Conservation (phyloP, 768 basidiomycete genomes). For the Pholiota microspora region DNA sequence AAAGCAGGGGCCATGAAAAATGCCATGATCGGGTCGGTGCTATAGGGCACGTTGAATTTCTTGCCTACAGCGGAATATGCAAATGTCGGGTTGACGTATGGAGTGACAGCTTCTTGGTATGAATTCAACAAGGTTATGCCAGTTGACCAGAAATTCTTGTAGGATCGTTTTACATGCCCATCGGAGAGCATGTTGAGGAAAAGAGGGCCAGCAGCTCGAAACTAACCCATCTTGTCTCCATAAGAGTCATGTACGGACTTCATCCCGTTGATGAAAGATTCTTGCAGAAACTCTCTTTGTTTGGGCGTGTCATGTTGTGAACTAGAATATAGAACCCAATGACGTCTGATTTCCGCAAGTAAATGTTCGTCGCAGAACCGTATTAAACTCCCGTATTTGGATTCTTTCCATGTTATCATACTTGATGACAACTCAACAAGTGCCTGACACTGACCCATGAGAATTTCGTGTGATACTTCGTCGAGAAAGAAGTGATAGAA, state of each 20-base stretch:
- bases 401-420: slow-evolving; percentile 36
- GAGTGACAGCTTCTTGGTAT: slow-evolving; percentile 19
- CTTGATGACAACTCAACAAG: slow-evolving; percentile 31
- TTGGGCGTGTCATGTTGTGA: slow-evolving; percentile 22
- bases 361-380: slow-evolving; percentile 37
- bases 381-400: slow-evolving; percentile 35
- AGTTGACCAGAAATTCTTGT: slow-evolving; percentile 36
- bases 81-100: slow-evolving; percentile 44
- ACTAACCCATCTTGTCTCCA: slow-evolving; percentile 9
- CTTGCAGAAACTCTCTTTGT: slow-evolving; percentile 20
- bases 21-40: slow-evolving; percentile 37
- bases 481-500: slow-evolving; percentile 51
- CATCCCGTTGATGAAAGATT: slow-evolving; percentile 22
- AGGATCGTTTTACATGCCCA: background rate
- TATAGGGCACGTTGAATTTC: slow-evolving; percentile 42
- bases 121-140: slow-evolving; percentile 34
- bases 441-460: slow-evolving; percentile 37
- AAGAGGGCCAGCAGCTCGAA: slow-evolving; percentile 39
- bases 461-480: slow-evolving; percentile 25
- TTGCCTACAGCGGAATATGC: slow-evolving; percentile 37
- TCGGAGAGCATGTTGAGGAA: slow-evolving; percentile 4
- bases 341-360: slow-evolving; percentile 33
- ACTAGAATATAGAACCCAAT: slow-evolving; percentile 36
- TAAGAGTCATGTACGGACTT: slow-evolving; percentile 11
- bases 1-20: slow-evolving; percentile 40